Conservation (phyloP, 176 grass and related monocot species). For the Triticum urartu region DNA sequence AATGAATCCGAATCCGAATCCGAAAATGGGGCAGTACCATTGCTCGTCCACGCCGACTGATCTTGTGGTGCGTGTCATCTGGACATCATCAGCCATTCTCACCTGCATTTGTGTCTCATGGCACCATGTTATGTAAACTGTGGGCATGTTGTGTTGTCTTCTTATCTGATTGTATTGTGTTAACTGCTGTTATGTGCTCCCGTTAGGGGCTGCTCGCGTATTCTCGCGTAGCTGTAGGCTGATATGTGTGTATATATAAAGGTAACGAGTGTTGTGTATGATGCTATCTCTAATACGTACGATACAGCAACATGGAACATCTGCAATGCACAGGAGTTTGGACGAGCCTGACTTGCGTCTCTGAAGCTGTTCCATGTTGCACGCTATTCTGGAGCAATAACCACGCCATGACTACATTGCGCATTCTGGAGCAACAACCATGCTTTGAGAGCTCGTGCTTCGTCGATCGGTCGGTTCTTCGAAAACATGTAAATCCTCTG, state of each 20-base stretch:
- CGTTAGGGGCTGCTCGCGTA: background rate
- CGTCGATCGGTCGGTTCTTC: no score
- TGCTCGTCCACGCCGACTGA: constrained; percentile 10
- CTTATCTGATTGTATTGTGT: background rate
- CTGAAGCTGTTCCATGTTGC: no score
- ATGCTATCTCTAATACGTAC: background rate
- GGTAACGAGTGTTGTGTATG: background rate
- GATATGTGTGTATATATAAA: background rate
- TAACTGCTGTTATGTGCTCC: background rate
- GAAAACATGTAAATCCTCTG: no score
- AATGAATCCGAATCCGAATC: background rate
- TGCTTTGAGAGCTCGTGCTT: no score
- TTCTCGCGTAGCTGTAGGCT: background rate
- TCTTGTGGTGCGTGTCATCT: background rate
- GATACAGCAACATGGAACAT: background rate
- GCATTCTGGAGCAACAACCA: no score
- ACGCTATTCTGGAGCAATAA: no score
- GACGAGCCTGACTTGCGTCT: no score
- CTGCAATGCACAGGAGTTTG: no score
- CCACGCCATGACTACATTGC: no score
- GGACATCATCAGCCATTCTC: background rate
- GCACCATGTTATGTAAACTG: background rate
- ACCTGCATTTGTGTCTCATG: background rate
- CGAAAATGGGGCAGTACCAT: background rate
- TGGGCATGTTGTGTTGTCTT: background rate